phyloP scores from a whole-genome alignment of 345 rosid species.

The Carallia brachiata region DNA sequence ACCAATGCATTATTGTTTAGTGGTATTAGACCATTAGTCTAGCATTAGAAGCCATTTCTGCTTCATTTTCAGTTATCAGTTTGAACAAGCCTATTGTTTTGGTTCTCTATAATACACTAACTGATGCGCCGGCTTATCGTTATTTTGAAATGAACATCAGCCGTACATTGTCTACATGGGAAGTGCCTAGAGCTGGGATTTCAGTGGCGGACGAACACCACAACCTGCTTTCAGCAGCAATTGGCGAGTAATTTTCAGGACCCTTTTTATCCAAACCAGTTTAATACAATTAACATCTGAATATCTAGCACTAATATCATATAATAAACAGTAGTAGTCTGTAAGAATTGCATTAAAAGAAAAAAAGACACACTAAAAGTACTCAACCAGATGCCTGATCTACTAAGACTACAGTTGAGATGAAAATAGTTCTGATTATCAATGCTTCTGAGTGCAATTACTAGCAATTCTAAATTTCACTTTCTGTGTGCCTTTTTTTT shows the following conservation, averaged over 20 bases:
- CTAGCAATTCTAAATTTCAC: not conserved
- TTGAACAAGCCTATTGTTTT: not conserved
- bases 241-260: slow-evolving; percentile 59
- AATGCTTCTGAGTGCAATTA: not conserved
- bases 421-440: too few species aligned
- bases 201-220: slow-evolving; percentile 41
- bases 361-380: too few species aligned
- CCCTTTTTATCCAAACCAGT: not conserved
- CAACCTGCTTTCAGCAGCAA: slow-evolving; percentile 41
- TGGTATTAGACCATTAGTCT: not conserved
- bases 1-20: not conserved
- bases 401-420: too few species aligned
- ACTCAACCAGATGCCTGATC: not conserved
- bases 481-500: not conserved
- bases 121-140: not conserved
- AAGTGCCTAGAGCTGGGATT: slow-evolving; percentile 29
- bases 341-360: too few species aligned
- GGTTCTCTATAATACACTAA: not conserved
- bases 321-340: too few species aligned
- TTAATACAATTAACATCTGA: not conserved
- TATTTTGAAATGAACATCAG: slow-evolving; percentile 30
- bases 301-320: too few species aligned
- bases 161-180: slow-evolving; percentile 87
- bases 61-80: not conserved
- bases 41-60: not conserved